A percentile compares a stretch with the other conserved stretches of the same genome.
Conservation (phyloP, 106 monocot species). For the Gastrodia elata region DNA sequence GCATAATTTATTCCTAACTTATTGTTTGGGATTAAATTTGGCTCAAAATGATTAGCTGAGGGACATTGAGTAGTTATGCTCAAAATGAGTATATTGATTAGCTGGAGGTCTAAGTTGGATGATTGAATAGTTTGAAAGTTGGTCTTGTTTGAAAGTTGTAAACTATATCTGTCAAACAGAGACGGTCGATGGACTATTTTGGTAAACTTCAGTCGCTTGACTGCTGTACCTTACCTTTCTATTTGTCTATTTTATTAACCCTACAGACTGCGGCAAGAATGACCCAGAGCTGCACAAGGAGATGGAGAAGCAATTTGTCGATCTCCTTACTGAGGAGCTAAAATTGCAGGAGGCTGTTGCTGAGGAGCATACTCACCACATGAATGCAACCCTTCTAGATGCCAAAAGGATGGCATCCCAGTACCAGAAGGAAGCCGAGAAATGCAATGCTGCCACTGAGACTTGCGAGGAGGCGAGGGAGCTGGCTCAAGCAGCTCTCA, state of each 20-base stretch:
- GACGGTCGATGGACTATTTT: too few species aligned
- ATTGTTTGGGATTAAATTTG: too few species aligned
- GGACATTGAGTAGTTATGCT: too few species aligned
- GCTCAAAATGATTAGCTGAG: too few species aligned
- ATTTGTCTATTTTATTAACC: background rate
- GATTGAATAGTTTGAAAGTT: too few species aligned
- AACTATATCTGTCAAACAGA: too few species aligned
- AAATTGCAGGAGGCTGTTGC: constrained; percentile 63
- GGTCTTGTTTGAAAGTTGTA: too few species aligned
- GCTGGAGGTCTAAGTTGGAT: too few species aligned
- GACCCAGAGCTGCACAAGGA: constrained; percentile 77
- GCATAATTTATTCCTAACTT: too few species aligned
- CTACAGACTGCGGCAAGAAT: constrained; percentile 73
- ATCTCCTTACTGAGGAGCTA: constrained; percentile 72
- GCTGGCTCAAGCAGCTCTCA: constrained; percentile 40
- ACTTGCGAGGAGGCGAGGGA: constrained; percentile 82
- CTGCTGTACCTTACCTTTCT: background rate
- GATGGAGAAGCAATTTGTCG: constrained; percentile 70
- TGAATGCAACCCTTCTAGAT: constrained; percentile 61
- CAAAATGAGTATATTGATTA: too few species aligned
- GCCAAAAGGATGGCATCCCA: constrained; percentile 69
- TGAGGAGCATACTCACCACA: constrained; percentile 53
- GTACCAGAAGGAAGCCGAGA: constrained; percentile 77
- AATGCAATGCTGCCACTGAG: constrained; percentile 82
- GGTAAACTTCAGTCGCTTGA: too few species aligned